Percentiles rank a stretch among this genome's conserved stretches.
phyloP scores from a whole-genome alignment of 2,329 filamentous ascomycete species.

The Claviceps pusilla region DNA sequence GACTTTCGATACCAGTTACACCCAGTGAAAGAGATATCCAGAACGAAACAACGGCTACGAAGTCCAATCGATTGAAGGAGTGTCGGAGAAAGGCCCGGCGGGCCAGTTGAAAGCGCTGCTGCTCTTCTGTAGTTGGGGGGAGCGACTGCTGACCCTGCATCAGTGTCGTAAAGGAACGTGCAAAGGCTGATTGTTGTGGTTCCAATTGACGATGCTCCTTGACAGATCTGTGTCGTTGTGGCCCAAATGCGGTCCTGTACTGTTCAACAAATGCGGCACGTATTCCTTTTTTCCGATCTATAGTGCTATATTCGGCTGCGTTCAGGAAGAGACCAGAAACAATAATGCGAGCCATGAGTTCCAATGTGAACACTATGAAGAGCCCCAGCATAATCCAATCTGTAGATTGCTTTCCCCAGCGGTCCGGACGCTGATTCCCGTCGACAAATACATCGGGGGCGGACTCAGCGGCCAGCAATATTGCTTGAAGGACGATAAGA shows the following conservation, averaged over 20 bases:
- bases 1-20: conserved; percentile 51
- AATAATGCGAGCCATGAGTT: conserved; percentile 68
- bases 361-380: conserved; percentile 80
- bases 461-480: conserved; percentile 77
- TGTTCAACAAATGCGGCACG: conserved; percentile 61
- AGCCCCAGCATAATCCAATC: conserved; percentile 72
- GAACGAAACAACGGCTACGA: conserved; percentile 84
- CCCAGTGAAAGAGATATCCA: conserved; percentile 78
- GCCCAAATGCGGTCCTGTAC: conserved; percentile 65
- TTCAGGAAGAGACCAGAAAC: conserved; percentile 92
- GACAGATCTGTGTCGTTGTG: conserved; percentile 56
- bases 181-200: conserved; percentile 47
- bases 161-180: conserved; percentile 68
- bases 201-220: conserved; percentile 33
- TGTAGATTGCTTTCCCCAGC: conserved; percentile 54
- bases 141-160: conserved; percentile 44
- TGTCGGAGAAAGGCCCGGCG: conserved; percentile 85
- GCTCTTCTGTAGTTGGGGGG: conserved; percentile 53
- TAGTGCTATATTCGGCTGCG: conserved; percentile 79
- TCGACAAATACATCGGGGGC: conserved; percentile 52
- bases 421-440: conserved; percentile 41
- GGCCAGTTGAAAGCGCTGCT: conserved; percentile 72
- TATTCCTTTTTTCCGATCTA: conserved; percentile 63
- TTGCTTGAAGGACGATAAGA: conserved; percentile 73
- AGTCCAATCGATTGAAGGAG: conserved; percentile 90